phyloP scores from a whole-genome alignment of 2,329 filamentous ascomycete species.

The Aureobasidium vineae region DNA sequence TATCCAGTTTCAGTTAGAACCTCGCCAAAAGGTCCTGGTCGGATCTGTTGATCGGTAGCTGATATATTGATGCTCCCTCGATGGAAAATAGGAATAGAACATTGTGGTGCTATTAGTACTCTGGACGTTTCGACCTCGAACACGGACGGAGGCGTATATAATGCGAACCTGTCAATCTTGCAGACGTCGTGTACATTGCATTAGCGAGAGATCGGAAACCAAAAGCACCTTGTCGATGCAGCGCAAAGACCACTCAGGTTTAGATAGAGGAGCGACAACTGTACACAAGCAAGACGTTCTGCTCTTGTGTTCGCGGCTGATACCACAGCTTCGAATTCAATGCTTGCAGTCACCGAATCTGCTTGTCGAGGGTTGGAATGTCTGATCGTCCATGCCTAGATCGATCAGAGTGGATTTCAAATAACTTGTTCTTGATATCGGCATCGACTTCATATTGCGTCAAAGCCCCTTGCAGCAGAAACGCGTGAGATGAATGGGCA shows the following conservation, averaged over 20 bases:
- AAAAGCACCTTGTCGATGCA: neutral
- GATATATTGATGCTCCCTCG: neutral
- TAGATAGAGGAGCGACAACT: neutral
- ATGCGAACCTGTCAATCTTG: conserved; percentile 14
- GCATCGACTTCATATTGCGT: neutral
- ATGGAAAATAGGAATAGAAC: neutral
- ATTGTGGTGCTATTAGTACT: neutral
- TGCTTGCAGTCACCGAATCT: neutral
- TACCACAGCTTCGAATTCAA: neutral
- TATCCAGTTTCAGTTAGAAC: neutral
- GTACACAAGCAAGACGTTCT: neutral
- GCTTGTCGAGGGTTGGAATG: neutral
- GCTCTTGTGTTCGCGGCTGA: neutral
- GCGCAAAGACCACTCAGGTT: neutral
- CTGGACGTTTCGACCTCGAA: neutral
- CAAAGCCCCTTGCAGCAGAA: neutral
- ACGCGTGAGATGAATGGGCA: neutral
- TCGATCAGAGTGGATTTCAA: neutral
- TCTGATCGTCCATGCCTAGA: neutral
- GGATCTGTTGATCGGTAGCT: neutral
- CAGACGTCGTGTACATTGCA: conserved; percentile 13
- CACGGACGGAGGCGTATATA: neutral
- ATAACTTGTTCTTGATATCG: neutral
- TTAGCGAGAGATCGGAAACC: neutral
- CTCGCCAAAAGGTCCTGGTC: too few relatives aligned